Evolutionary conservation across 2,329 filamentous ascomycete genomes (phyloP).

Genomic region (Pyrenophora teres): DNA sequence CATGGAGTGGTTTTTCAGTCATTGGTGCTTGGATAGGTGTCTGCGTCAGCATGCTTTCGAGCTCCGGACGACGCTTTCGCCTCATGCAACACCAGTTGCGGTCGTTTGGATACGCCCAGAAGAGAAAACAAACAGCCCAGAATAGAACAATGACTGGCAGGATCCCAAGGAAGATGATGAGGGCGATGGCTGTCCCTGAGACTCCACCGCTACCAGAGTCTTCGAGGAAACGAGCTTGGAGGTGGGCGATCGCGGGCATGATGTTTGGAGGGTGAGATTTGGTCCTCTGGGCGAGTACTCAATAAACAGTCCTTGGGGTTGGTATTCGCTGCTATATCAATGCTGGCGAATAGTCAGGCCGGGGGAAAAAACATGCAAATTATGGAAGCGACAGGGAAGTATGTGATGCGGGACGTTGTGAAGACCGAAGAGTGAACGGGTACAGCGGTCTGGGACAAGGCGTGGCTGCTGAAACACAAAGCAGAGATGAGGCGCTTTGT

Average conservation of each 20-base stretch:
- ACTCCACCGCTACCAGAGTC: conserved; percentile 14
- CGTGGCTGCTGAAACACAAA: conserved; percentile 17
- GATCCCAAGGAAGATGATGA: conserved; percentile 33
- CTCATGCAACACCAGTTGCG: conserved; percentile 34
- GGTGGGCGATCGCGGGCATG: conserved; percentile 26
- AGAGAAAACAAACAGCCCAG: conserved; percentile 33
- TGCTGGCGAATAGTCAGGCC: conserved; percentile 1
- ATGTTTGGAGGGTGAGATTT: not conserved
- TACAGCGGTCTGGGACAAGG: conserved; percentile 1
- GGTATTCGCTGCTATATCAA: not conserved
- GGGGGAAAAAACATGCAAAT: not conserved
- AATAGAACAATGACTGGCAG: conserved; percentile 31
- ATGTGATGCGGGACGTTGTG: conserved; percentile 1
- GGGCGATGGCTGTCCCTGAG: conserved; percentile 24
- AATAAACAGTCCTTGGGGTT: not conserved
- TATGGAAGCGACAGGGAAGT: conserved; percentile 4
- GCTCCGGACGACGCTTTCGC: conserved; percentile 21
- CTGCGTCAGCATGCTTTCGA: conserved; percentile 8
- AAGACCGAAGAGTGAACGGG: conserved; percentile 2
- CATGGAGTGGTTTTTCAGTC: conserved; percentile 17
- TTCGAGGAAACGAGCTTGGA: conserved; percentile 21
- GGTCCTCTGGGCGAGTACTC: not conserved
- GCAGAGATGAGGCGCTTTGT: conserved; percentile 28
- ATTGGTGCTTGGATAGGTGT: conserved; percentile 8
- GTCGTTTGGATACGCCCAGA: conserved; percentile 31